phyloP scores from a whole-genome alignment of 768 basidiomycete genomes.

The Candolleomyces aberdarensis region DNA sequence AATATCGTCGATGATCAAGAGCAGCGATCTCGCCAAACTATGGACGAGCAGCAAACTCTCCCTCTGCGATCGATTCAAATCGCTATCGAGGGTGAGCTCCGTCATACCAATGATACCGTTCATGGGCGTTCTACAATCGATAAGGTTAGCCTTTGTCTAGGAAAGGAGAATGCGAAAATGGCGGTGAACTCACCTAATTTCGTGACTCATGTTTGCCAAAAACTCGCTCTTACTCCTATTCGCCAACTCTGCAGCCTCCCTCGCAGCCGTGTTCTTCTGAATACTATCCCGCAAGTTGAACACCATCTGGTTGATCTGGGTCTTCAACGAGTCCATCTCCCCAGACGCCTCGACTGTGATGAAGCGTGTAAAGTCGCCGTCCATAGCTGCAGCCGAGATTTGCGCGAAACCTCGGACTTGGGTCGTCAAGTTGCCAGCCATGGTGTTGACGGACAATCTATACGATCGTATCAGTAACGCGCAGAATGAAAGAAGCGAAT shows the following conservation, averaged over 20 bases:
- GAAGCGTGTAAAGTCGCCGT: conserved; percentile 97
- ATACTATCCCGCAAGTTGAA: conserved; percentile 95
- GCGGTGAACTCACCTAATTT: conserved; percentile 68
- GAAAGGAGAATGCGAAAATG: not conserved
- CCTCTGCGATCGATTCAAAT: conserved; percentile 89
- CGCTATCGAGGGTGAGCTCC: conserved; percentile 93
- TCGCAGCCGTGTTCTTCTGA: conserved; percentile 97
- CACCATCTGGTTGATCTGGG: conserved; percentile 99
- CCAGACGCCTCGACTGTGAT: conserved; percentile 98
- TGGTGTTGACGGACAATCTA: conserved; percentile 94
- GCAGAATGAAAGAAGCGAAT: not conserved
- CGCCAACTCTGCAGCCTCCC: conserved; percentile 97
- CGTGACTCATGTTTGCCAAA: conserved; percentile 98
- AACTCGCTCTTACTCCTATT: conserved; percentile 97
- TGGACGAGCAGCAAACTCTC: conserved; percentile 96
- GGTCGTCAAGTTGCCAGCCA: conserved; percentile 95
- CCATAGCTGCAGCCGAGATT: conserved; percentile 97
- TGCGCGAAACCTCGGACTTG: conserved; percentile 99
- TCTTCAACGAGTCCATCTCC: conserved; percentile 99
- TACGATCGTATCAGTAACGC: not conserved
- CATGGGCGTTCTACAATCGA: conserved; percentile 90
- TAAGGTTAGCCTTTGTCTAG: too few relatives aligned
- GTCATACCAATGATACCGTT: conserved; percentile 99
- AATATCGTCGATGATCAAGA: conserved; percentile 98
- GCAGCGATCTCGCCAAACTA: conserved; percentile 85